Conservation (phyloP, 495 filamentous ascomycete species). For the Lophium mytilinum region DNA sequence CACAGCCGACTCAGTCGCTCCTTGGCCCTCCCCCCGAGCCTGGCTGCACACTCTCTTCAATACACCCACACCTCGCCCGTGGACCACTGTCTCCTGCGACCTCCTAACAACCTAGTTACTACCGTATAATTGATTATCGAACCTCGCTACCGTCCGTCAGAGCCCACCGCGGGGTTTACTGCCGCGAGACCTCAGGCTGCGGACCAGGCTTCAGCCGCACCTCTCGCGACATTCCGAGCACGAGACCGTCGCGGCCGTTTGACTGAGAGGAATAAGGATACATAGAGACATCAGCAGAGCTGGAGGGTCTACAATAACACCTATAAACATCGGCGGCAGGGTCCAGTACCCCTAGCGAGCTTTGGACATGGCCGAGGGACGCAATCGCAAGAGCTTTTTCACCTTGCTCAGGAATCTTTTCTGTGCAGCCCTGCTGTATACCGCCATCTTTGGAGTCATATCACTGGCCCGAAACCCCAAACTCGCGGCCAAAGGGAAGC, state of each 20-base stretch:
- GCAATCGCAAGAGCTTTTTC: constrained; percentile 12
- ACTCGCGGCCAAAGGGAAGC: constrained; percentile 19
- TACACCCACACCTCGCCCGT: no score
- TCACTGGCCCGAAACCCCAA: constrained; percentile 14
- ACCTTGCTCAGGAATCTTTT: constrained; percentile 24
- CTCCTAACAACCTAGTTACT: no score
- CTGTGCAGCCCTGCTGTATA: constrained; percentile 24
- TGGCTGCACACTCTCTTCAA: no score
- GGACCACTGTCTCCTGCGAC: no score
- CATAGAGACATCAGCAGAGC: not conserved
- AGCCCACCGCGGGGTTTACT: no score
- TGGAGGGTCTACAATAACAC: not conserved
- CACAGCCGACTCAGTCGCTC: not conserved
- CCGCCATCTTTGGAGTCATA: constrained; percentile 25
- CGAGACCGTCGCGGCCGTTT: no score
- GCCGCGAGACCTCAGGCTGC: no score
- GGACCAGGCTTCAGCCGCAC: no score
- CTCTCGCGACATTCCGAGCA: no score
- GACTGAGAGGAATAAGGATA: no score
- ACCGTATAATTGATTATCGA: no score
- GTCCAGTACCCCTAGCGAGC: not conserved
- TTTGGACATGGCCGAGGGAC: constrained; percentile 17
- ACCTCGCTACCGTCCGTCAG: no score
- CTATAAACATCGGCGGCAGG: not conserved
- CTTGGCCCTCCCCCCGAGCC: not conserved